Conservation (phyloP, 2,329 filamentous ascomycete genomes). For the Chrysoporthe deuterocubensis region DNA sequence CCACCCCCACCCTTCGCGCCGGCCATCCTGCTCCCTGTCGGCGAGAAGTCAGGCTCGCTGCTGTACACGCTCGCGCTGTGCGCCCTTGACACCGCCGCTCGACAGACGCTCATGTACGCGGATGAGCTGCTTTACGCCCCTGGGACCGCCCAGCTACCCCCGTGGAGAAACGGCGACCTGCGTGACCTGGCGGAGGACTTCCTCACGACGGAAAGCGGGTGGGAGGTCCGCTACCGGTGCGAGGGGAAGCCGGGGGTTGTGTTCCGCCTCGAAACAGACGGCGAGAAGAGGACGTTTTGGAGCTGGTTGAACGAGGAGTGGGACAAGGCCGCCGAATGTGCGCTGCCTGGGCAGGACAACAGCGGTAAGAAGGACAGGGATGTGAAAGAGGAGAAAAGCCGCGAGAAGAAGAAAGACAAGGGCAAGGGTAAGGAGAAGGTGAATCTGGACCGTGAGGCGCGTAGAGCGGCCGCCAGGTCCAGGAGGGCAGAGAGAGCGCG, state of each 20-base stretch:
- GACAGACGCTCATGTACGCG: constrained; percentile 9
- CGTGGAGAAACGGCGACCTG: background rate
- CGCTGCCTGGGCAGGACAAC: background rate
- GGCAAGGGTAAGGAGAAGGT: background rate
- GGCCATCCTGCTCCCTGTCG: background rate
- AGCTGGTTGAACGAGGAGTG: constrained; percentile 9
- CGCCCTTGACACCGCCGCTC: background rate
- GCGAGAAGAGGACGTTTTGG: background rate
- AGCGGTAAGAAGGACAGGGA: background rate
- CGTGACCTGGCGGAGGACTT: background rate
- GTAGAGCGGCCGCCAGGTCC: background rate
- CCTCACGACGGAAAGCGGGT: constrained; percentile 4
- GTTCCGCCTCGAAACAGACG: background rate
- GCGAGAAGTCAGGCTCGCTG: background rate
- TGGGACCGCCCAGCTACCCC: background rate
- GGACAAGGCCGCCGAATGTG: background rate
- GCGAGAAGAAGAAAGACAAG: background rate
- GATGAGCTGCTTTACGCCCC: background rate
- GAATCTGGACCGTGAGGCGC: background rate
- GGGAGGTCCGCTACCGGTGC: constrained; percentile 6
- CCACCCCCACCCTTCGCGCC: background rate
- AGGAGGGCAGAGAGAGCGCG: background rate
- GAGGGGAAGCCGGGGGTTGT: constrained; percentile 1
- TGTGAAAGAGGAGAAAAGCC: background rate
- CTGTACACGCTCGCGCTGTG: background rate